Evolutionary conservation across 2,329 filamentous ascomycete species (phyloP).

Genomic region (Esteya vermicola): DNA sequence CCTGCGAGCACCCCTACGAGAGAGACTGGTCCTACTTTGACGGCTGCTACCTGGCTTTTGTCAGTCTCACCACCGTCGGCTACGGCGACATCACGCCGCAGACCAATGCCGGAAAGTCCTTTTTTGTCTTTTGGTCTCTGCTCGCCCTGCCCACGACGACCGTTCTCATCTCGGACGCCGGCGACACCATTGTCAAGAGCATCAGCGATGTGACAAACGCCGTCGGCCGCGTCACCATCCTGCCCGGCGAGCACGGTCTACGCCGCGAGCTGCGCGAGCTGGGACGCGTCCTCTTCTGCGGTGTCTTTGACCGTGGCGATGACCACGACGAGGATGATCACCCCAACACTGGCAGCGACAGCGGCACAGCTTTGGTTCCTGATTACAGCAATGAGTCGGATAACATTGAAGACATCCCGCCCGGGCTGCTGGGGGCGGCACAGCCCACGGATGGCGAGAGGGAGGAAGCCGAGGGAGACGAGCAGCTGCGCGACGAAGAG

Average conservation of each 20-base stretch:
- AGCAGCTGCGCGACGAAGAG: conserved; percentile 10
- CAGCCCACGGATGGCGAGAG: conserved; percentile 12
- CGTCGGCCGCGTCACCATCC: conserved; percentile 44
- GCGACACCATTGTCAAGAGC: conserved; percentile 63
- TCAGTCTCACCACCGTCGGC: conserved; percentile 70
- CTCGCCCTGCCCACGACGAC: conserved; percentile 81
- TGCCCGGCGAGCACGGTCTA: conserved; percentile 40
- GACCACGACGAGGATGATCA: not conserved
- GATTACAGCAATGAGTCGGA: too few species aligned
- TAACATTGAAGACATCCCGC: conserved; percentile 16
- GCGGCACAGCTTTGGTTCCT: too few species aligned
- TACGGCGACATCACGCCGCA: conserved; percentile 69
- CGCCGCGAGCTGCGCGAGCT: conserved; percentile 29
- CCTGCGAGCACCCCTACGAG: conserved; percentile 37
- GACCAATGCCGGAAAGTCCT: conserved; percentile 66
- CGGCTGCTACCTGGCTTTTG: conserved; percentile 74
- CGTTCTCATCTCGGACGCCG: conserved; percentile 69
- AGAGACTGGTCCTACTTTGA: conserved; percentile 65
- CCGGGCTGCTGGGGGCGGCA: conserved; percentile 26
- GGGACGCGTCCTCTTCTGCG: conserved; percentile 26
- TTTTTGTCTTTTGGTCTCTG: conserved; percentile 89
- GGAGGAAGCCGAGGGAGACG: conserved; percentile 10
- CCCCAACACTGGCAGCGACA: not conserved
- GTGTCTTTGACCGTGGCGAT: conserved; percentile 21
- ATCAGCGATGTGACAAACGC: conserved; percentile 40